Evolutionary conservation across 495 filamentous ascomycete genomes (phyloP), one percentile per base, ranked within the genome.

Genomic region (Sphaerosporella brunnea): DNA sequence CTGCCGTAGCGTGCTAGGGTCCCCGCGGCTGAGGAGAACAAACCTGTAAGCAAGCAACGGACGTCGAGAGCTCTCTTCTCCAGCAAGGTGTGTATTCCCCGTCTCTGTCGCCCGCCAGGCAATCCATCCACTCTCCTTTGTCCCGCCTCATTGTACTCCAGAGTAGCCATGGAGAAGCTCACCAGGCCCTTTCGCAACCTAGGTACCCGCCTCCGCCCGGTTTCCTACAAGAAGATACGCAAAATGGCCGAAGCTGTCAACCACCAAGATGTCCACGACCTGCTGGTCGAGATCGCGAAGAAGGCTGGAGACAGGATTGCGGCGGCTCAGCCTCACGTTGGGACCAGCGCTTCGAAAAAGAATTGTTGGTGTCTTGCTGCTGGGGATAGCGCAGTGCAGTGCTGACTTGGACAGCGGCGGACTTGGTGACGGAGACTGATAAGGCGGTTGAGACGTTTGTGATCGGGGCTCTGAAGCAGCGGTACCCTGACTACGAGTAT

Each of bases 351-450:
- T 20, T 77, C 75, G 5, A 95, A 94, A 64, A 78, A 87, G 67
- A 94, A 93, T 60, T 87, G 84, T 90, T 63, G 52, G 65, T 48
- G 37, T 28, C 34, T 42, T 20, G 45, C 44, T 23, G 16, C 28
- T 5, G 5, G 28, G 28, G 28, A 32, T 32, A n/a, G 28, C 13
- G 28, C 5, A 32, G 1, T 30, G 1, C 39, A 16, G 19, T 39
- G 51, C 35, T 51, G 41, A 47, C 9, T 18, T 36, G 50, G 48
- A 37, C 38, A 84, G 80, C 80, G 48, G 79, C 77, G 49, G 85
- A 93, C 61, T 73, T 92, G 25, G 84, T 93, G 24, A 93, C 85
- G 20, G 79, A 88, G 63, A 84, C 84, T 51, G 84, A 93, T 64
- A 75, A 74, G 53, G 83, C 80, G 1, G 80, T 93, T 36, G 84